These are phyloP conservation scores for Exophiala sp. DNA, from an alignment of 2,329 filamentous ascomycete genomes.

Conservation along the genomic window DNA sequence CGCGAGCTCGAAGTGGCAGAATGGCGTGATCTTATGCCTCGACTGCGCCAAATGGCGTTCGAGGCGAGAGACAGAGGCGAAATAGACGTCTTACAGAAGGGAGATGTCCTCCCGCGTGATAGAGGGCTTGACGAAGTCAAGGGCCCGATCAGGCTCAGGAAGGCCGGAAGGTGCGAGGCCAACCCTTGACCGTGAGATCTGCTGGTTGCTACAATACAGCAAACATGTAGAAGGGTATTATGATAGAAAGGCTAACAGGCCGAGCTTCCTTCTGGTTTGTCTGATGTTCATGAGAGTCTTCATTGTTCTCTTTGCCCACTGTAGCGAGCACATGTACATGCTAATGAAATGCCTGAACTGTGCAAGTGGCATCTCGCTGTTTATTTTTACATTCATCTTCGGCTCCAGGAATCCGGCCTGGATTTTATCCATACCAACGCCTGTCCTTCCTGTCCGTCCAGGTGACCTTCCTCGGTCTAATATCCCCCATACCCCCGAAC, in stretches of 20 bases:
- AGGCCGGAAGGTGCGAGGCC: neutral
- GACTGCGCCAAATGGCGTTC: conserved; percentile 40
- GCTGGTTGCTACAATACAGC: too few relatives aligned
- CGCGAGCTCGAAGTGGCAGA: conserved; percentile 28
- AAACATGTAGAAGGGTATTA: too few relatives aligned
- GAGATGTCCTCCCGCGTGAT: conserved; percentile 33
- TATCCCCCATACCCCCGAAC: conserved; percentile 20
- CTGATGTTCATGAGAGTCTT: conserved; percentile 1
- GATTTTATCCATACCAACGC: neutral
- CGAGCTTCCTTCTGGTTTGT: too few relatives aligned
- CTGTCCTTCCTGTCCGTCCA: neutral
- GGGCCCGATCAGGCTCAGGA: conserved; percentile 41
- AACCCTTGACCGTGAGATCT: neutral
- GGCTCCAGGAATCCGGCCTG: neutral
- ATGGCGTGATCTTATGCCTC: conserved; percentile 46
- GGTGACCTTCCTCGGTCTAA: conserved; percentile 1
- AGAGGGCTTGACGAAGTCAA: conserved; percentile 36
- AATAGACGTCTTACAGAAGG: conserved; percentile 47
- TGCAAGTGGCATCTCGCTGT: neutral
- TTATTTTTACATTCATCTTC: neutral
- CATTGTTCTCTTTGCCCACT: neutral
- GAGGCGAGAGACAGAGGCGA: conserved; percentile 37
- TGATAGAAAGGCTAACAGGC: too few relatives aligned
- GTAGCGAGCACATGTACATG: neutral
- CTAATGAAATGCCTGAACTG: neutral